Base-by-base conservation (phyloP, 116 monocot species). In the Zostera marina region DNA sequence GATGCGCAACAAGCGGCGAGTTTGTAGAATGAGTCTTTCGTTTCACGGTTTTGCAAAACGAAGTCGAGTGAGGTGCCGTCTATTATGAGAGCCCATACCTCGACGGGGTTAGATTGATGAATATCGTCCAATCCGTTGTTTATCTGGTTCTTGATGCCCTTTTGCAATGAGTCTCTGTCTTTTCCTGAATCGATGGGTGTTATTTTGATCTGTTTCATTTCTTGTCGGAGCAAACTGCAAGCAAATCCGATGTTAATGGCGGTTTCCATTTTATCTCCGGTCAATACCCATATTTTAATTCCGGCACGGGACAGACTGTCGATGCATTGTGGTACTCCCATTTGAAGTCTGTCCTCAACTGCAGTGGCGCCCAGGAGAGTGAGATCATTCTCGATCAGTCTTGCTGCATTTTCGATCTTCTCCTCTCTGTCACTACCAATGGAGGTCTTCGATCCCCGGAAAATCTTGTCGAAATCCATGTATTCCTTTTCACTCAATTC, bases 311-410 rank as follows among this genome's bases (percentile, higher is more conserved):
- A 63, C 41, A 84, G 71, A 23, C 74, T 79, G 64, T 79, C 79
- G 41, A 84, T 84, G 58, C 79, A 79, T 66, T 77, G 76, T 58
- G 76, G 84, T 17, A 83, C 87, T 76, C 92, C 92, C 64, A 81
- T 71, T 60, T 92, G 92, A 42, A 92, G 73, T 48, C 84, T 92
- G 66, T 92, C 92, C 62, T 92, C 92, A 44, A 92, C 92, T 58
- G 87, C 92, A 12, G 92, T 87, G 24, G 92, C 87, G 61, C 87
- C 92, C 47, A 87, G 84, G 72, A 87, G 80, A 58, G 81, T 76
- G 47, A 92, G 55, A 72, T 83, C 65, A 49, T 72, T 74, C 70
- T 92, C 92, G 43, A 92, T 79, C 53, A 47, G 68, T 60, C 81
- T 74, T 4, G 83, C 74, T 12, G 70, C 84, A 62, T 56, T 73